phyloP scores from a whole-genome alignment of 208 protist genomes.

The Trypanosoma platydactyli region DNA sequence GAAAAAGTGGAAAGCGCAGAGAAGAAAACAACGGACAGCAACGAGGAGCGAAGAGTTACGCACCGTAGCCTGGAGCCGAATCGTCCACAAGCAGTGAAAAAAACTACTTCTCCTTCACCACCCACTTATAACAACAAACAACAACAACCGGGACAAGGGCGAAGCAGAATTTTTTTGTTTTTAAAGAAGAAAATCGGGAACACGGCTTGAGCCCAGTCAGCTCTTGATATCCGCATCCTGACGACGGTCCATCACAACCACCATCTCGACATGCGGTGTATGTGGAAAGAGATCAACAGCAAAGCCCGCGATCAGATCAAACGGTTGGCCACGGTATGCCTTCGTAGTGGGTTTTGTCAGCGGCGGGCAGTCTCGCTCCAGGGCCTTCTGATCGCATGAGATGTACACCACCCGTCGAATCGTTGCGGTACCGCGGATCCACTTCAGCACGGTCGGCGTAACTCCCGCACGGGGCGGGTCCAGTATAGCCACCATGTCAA shows the following conservation, averaged over 20 bases:
- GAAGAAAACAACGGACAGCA: neutral
- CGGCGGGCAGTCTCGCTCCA: slow-evolving; percentile 83
- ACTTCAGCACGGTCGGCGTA: slow-evolving; percentile 90
- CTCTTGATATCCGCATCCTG: slow-evolving; percentile 9
- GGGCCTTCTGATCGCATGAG: slow-evolving; percentile 93
- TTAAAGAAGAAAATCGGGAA: too few species aligned
- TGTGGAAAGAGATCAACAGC: slow-evolving; percentile 96
- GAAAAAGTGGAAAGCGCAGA: neutral
- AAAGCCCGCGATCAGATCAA: slow-evolving; percentile 79
- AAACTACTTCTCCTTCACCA: too few species aligned
- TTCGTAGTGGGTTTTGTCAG: slow-evolving; percentile 81
- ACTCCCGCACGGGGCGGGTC: slow-evolving; percentile 91
- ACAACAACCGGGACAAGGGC: too few species aligned
- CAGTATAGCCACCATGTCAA: slow-evolving; percentile 85
- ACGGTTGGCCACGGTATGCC: slow-evolving; percentile 78
- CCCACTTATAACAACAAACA: too few species aligned
- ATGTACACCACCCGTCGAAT: slow-evolving; percentile 95
- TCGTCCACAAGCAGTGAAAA: too few species aligned
- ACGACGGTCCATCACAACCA: slow-evolving; percentile 82
- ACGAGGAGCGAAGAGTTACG: slow-evolving; percentile 7
- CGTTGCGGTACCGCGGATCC: slow-evolving; percentile 80
- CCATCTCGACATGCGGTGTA: slow-evolving; percentile 94
- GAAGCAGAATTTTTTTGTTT: too few species aligned
- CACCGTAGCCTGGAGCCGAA: too few species aligned
- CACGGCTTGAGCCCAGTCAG: too few species aligned